Evolutionary conservation across 1,284 basidiomycete genomes (phyloP), one percentile per base, ranked within the genome.

Genomic region (Apiotrichum mycotoxinovorans): DNA sequence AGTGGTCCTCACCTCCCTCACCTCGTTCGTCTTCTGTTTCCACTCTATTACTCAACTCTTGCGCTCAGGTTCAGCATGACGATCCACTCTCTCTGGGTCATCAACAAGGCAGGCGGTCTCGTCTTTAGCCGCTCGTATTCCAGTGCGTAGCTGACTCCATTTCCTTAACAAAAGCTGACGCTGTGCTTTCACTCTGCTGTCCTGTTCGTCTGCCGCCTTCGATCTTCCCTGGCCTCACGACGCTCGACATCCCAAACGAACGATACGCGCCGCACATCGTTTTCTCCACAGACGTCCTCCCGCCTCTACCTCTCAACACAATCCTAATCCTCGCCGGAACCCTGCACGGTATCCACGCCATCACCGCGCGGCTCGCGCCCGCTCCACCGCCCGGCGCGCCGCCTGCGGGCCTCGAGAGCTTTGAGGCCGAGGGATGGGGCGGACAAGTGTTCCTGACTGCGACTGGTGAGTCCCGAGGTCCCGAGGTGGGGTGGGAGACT

Each of bases 81-180:
- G 30, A 66, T 78, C 49, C 73, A 74, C 65, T 67, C 73, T 5
- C 59, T 78, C 35, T 78, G 77, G 93, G 88, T 98, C 61, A 97
- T 98, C 73, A 98, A 98, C 80, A 98, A 98, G 80, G 96, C 96
- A 18, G 95, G 95, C 26, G 96, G 95, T 18, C 84, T 98, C 41
- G 89, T 98, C 58, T 98, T 94, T 78, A 89, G 94, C 68, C 84
- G 90, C 58, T 91, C 87, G 69, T 94, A 95, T 73, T 85, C 87
- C 78, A 89, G 92, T 88, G 62, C 58, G 81, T 76, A 30, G 3
- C 43, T 27, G 52, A 9, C 20, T 30, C 7, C n/a, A 25, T 11
- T 25, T 47, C 45, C 42, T 34, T 27, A 18, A 20, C 53, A 38
- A 23, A 51, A 41, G 30, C 30, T 30, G 30, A 20, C 30, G 20